Evolutionary conservation across 106 monocot genomes (phyloP), one percentile per base, ranked within the genome.

Genomic region (Dendrobium officinale): DNA sequence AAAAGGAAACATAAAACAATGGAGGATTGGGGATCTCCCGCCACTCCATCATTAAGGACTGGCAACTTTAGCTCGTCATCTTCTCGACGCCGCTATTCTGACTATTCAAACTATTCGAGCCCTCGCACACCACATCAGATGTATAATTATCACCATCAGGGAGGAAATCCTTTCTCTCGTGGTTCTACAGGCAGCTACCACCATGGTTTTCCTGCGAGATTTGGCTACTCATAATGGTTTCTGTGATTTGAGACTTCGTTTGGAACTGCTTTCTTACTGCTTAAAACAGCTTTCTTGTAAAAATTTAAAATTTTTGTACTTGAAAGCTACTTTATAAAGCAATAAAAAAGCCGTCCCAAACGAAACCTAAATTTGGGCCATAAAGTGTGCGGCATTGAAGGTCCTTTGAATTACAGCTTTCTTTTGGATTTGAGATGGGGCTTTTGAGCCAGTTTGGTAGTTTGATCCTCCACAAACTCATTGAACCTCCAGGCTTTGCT

Each of bases 11-110:
- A 27, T 37, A 90, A 72, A 61, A 20, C 76, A 43, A 77, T 80
- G 20, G 78, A n/a, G 20, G 78, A n/a, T 49, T 88, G 81, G 83
- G 56, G 9, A 44, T 90, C 87, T 79, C 83, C 81, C 10, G 7
- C 72, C 55, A 82, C 76, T 26, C 83, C 79, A 13, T 26, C 11
- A n/a, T 67, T 31, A 67, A 86, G 64, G 77, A 80, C 83, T 29
- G 37, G 66, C 29, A 78, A 67, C 29, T 40, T 13, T 45, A 48
- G 82, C 41, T 56, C 76, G 1, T 17, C 47, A 24, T 19, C 79
- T 73, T 78, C 67, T 75, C 29, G 20, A 55, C 48, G 72, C 70
- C 27, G 80, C 51, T 81, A 64, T 83, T 82, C 87, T 9, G 82
- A 6, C 22, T 61, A 61, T 61, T 61, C 22, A 1, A 61, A 78